Base-by-base conservation (phyloP, 768 basidiomycete genomes). In the Tephrocybe sp. region DNA sequence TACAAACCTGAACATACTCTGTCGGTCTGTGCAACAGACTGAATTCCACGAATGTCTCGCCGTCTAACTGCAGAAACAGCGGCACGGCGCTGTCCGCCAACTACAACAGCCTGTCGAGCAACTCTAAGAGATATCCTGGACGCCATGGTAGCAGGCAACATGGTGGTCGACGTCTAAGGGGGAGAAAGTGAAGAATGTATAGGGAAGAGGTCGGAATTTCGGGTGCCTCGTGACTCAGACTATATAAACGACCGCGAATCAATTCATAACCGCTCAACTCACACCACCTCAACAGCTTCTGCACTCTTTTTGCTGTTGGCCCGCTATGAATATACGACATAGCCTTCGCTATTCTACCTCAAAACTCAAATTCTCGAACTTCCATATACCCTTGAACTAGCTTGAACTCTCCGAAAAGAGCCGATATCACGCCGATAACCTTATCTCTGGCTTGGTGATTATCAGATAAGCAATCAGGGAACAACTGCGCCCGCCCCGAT, bases 21-120 rank as follows among this genome's bases (percentile, higher is more conserved):
- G 71, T 90, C 87, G 5, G 86, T 86, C 64, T 89, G 87, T 8
- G 84, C 82, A 50, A 78, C 75, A 54, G 80, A 78, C 58, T 84
- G 83, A 45, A 85, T 71, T 44, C 66, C 69, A 39, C 81, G 70
- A 45, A 67, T 63, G 30, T 52, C 56, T 49, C 61, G 68, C 40
- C 72, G 66, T 55, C 73, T 69, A 24, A 77, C 65, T 16, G 68
- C 72, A 52, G 70, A 62, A 39, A 75, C 57, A 47, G 67, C 72
- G 38, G 73, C 70, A 48, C 76, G 77, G 49, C 74, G 73, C 50
- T 71, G 75, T 25, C 74, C 72, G 34, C 78, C 77, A 39, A 81
- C 70, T 48, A 77, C 61, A 21, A 76, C 63, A 37, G 76, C 76
- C 49, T 76, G 78, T 34, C 71, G 68, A 15, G 72, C 74, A 51